Evolutionary conservation across 2,329 filamentous ascomycete genomes (phyloP), one percentile per base, ranked within the genome.

Genomic region (Gnomoniopsis sp.): DNA sequence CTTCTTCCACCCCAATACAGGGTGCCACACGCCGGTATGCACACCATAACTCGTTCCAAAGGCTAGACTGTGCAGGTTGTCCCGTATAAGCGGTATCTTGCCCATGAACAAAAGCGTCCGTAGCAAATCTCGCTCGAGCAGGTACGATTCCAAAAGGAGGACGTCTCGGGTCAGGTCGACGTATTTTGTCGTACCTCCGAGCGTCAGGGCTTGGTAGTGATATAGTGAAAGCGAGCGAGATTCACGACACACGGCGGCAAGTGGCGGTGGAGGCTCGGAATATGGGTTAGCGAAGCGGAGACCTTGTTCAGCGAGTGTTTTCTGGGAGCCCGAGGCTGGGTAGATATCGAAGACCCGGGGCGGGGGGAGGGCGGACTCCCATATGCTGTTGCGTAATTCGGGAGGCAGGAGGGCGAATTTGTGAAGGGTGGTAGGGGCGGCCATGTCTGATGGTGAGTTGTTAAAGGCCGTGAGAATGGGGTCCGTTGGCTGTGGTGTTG

Each of bases 231-330:
- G 72, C 51, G 69, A 70, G 11, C 77, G 74, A 41, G 76, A 73
- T 65, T 79, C 77, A 33, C 70, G 73, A 57, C 77, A 79, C 26
- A 77, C 77, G 36, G 72, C 70, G 3, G 75, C 74, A 49, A 79
- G 68, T 0, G 72, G 67, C 6, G 77, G 77, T 19, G 76, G 77
- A 30, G 76, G 76, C 60, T 78, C 76, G 58, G 74, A 71, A 58
- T 76, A 75, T 30, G 75, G 66, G 59, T 79, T 78, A 56, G 77
- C 76, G 62, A 79, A 80, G 72, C 77, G 75, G 43, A 80, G 68
- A 51, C 75, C 76, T 38, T 72, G 67, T n/a, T 72, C 70, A 2
- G 77, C 70, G 3, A 70, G 69, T 23, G 74, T 75, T 48, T 72
- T 70, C 41, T 74, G 72, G 54, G 69, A 70, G 14, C 76, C 71